These are phyloP conservation scores for Ophiostoma ips DNA, from an alignment of 2,329 filamentous ascomycete species.

Conservation along the genomic window DNA sequence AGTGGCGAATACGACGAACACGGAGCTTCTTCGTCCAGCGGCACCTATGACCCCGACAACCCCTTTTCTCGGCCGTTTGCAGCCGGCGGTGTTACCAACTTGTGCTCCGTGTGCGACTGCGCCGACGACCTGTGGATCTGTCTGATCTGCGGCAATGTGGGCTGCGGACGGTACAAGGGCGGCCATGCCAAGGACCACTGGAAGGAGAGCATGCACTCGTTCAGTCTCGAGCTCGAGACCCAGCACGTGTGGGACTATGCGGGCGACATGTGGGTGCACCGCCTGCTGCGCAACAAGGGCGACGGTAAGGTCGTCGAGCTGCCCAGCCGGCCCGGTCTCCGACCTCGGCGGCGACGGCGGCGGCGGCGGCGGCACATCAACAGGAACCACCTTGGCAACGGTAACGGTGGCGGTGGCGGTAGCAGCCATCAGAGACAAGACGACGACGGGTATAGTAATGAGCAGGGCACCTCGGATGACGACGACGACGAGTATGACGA, in stretches of 20 bases:
- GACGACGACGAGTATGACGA: conserved; percentile 8
- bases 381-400: background rate
- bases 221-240: conserved; percentile 81
- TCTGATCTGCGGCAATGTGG: conserved; percentile 81
- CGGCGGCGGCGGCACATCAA: background rate
- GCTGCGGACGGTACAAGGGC: conserved; percentile 86
- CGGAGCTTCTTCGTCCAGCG: conserved; percentile 8
- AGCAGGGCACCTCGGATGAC: background rate
- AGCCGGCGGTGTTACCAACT: conserved; percentile 42
- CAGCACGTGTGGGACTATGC: conserved; percentile 98
- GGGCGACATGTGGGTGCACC: conserved; percentile 89
- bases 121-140: conserved; percentile 86
- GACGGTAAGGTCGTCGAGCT: conserved; percentile 87
- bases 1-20: background rate
- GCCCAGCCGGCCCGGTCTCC: conserved; percentile 32
- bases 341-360: background rate
- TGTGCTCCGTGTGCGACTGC: conserved; percentile 71
- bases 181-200: conserved; percentile 91
- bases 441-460: conserved; percentile 2
- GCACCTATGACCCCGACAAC: conserved; percentile 29
- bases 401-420: background rate
- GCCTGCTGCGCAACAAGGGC: conserved; percentile 84
- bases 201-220: conserved; percentile 78
- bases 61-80: conserved; percentile 43
- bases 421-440: background rate